Conservation (phyloP, 2,329 filamentous ascomycete genomes). For the Ophiostoma tasmaniense region DNA sequence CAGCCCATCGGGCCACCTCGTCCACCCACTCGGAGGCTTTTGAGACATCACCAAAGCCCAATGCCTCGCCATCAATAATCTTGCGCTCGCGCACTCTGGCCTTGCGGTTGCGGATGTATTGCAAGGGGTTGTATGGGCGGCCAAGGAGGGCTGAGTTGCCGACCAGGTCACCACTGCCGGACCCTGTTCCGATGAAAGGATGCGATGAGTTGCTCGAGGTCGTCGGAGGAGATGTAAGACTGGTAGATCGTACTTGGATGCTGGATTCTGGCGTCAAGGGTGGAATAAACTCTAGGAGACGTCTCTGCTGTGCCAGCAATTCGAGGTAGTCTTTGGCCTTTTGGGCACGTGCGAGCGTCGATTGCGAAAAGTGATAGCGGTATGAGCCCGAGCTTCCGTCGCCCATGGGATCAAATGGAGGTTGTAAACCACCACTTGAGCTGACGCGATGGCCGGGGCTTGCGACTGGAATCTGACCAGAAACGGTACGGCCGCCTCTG, state of each 20-base stretch:
- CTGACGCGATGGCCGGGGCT: slow-evolving; percentile 22
- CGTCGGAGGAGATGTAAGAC: slow-evolving; percentile 35
- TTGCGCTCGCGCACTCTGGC: slow-evolving; percentile 70
- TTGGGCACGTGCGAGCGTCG: slow-evolving; percentile 72
- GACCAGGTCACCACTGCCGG: slow-evolving; percentile 17
- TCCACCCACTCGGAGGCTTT: slow-evolving; percentile 72
- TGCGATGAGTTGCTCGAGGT: slow-evolving; percentile 17
- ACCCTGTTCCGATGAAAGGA: slow-evolving; percentile 21
- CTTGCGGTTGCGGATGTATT: slow-evolving; percentile 85
- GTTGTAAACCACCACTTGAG: slow-evolving; percentile 38
- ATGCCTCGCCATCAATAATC: slow-evolving; percentile 61
- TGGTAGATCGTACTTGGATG: slow-evolving; percentile 32
- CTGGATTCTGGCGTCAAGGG: slow-evolving; percentile 49
- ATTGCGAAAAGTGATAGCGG: slow-evolving; percentile 63
- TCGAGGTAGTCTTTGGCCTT: slow-evolving; percentile 82
- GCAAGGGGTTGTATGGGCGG: slow-evolving; percentile 79
- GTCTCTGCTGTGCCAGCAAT: slow-evolving; percentile 73
- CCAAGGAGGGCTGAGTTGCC: slow-evolving; percentile 37
- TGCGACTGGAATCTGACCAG: slow-evolving; percentile 4
- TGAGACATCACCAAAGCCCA: slow-evolving; percentile 68
- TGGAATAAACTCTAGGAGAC: slow-evolving; percentile 69
- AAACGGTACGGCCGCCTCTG: slow-evolving; percentile 25
- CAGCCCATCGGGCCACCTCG: slow-evolving; percentile 47
- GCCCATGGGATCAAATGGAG: slow-evolving; percentile 20
- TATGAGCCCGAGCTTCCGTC: slow-evolving; percentile 31